Evolutionary conservation across 1,284 basidiomycete species (phyloP).

Genomic region (Taiwanofungus camphoratus): DNA sequence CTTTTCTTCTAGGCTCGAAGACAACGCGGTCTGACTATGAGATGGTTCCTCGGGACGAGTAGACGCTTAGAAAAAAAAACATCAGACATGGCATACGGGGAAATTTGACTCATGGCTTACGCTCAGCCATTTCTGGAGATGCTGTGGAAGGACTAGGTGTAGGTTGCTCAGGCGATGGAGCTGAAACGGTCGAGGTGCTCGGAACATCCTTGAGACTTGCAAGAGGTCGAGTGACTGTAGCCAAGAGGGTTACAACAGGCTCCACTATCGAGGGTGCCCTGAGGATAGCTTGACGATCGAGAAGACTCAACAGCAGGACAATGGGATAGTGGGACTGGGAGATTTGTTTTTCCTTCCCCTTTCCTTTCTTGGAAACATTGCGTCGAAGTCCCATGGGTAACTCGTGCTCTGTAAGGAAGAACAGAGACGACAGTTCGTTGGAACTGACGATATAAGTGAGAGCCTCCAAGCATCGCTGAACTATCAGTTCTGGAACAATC

Average conservation of each 20-base stretch:
- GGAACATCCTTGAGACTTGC: slow-evolving; percentile 47
- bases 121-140: slow-evolving; percentile 6
- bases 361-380: slow-evolving; percentile 74
- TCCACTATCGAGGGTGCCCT: slow-evolving; percentile 89
- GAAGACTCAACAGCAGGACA: slow-evolving; percentile 77
- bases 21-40: slow-evolving; percentile 21
- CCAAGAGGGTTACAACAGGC: slow-evolving; percentile 80
- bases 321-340: slow-evolving; percentile 87
- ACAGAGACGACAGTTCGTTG: slow-evolving; percentile 80
- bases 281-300: slow-evolving; percentile 81
- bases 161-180: slow-evolving; percentile 10
- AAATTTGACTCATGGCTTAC: not conserved
- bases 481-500: slow-evolving; percentile 84
- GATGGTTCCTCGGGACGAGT: slow-evolving; percentile 21
- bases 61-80: slow-evolving; percentile 1
- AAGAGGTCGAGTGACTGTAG: slow-evolving; percentile 81
- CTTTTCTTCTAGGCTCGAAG: slow-evolving; percentile 51
- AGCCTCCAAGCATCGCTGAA: slow-evolving; percentile 89
- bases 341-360: slow-evolving; percentile 84
- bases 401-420: slow-evolving; percentile 95
- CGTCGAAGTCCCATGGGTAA: slow-evolving; percentile 71
- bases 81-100: not conserved
- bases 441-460: slow-evolving; percentile 80
- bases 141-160: slow-evolving; percentile 6
- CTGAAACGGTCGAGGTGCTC: slow-evolving; percentile 10